A percentile compares a stretch with the other conserved stretches of the same genome.
phyloP scores from a whole-genome alignment of 371 early-diverging fungal species.

The Chytridiales sp. region DNA sequence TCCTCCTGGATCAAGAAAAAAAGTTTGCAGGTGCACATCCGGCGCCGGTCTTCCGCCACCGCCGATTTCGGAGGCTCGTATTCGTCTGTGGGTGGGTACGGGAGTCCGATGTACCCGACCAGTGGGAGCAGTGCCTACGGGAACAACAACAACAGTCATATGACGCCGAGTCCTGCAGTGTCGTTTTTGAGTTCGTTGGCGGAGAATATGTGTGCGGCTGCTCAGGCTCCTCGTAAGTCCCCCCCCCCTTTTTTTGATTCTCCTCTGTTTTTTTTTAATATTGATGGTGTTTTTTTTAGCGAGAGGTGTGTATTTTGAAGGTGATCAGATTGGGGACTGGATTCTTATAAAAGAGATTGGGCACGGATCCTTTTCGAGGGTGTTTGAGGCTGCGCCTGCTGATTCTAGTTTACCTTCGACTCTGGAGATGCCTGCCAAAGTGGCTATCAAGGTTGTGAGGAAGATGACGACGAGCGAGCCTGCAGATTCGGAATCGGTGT shows the following conservation, averaged over 20 bases:
- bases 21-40: not conserved
- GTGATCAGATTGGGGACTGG: constrained; percentile 69
- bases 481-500: not conserved
- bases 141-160: not conserved
- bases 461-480: constrained; percentile 14
- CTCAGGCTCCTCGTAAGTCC: constrained; percentile 4
- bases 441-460: constrained; percentile 44
- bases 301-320: constrained; percentile 35
- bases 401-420: constrained; percentile 12
- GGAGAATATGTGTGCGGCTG: constrained; percentile 18
- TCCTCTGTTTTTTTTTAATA: not conserved
- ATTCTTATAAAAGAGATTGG: constrained; percentile 59
- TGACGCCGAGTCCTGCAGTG: constrained; percentile 36
- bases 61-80: constrained; percentile 14
- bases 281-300: constrained; percentile 12
- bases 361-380: constrained; percentile 66
- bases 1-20: not conserved
- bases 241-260: not conserved
- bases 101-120: not conserved
- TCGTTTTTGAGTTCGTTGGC: constrained; percentile 34
- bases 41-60: not conserved
- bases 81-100: constrained; percentile 3
- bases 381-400: constrained; percentile 55
- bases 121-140: not conserved
- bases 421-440: constrained; percentile 24